phyloP scores from a whole-genome alignment of 495 filamentous ascomycete species.

The Penicillium alfredii region DNA sequence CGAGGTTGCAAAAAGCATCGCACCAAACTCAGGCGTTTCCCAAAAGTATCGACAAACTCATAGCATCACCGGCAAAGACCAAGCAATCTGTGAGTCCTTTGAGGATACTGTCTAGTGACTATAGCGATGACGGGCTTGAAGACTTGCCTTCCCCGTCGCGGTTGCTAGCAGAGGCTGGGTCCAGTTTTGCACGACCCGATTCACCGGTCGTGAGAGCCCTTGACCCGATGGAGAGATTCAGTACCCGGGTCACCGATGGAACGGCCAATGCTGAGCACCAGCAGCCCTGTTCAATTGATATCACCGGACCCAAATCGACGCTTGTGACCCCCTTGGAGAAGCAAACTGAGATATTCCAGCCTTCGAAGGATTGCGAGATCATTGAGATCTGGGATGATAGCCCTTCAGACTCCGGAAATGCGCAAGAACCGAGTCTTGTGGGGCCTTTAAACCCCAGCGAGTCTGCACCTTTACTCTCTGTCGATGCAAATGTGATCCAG shows the following conservation, averaged over 20 bases:
- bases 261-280: not conserved
- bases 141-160: constrained; percentile 40
- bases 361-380: not conserved
- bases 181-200: not conserved
- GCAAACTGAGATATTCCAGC: too few species aligned
- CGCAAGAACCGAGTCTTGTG: too few species aligned
- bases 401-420: not conserved
- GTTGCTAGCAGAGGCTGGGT: constrained; percentile 8
- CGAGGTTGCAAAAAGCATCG: not conserved
- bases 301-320: not conserved
- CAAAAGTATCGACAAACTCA: not conserved
- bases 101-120: constrained; percentile 27
- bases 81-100: not conserved
- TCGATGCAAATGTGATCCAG: not conserved
- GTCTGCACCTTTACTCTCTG: not conserved
- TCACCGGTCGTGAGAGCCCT: not conserved
- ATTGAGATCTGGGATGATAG: constrained; percentile 8
- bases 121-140: constrained; percentile 28
- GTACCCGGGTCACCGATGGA: not conserved
- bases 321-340: too few species aligned
- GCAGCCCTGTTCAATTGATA: too few species aligned
- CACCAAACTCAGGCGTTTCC: not conserved
- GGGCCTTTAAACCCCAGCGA: too few species aligned
- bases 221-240: not conserved
- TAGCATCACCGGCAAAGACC: not conserved